Evolutionary conservation across 345 rosid genomes (phyloP), one percentile per base, ranked within the genome.

Genomic region (Gossypium mustelinum): DNA sequence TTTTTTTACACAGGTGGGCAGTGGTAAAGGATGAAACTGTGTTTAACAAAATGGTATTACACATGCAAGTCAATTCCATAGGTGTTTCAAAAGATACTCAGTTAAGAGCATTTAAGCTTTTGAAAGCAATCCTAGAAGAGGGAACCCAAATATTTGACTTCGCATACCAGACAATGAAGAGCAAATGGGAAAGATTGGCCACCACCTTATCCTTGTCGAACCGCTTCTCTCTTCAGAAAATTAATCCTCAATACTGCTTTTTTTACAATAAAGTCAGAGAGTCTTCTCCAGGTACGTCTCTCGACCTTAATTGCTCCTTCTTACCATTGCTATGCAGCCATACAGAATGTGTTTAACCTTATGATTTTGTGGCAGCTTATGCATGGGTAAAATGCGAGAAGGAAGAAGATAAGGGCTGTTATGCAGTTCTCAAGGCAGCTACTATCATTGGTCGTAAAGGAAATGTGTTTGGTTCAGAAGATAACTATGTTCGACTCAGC

Each of bases 351-450:
- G 5, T 44, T 55, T 54, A 34, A 14, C 20, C 39, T 44, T 5
- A 16, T 47, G 2, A 73, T 52, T 4, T 57, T 13, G 29, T 52
- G 71, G 73, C 85, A 90, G 94, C 94, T 76, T 93, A 86, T 73
- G 94, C 85, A 4, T 89, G 94, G 94, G 4, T 88, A 76, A 90
- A 80, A 77, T 92, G 96, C 72, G 91, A 86, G 77, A 79, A 80
- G 76, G 76, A 73, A 77, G 85, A 85, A 75, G 91, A 89, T 11
- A 73, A 11, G 70, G 75, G 80, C 71, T 90, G 96, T 57, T 55
- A 70, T 65, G 85, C 75, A 61, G 84, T 83, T 7, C 85, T 92
- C 11, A 78, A 13, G 65, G 85, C 75, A 2, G 92, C 83, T 0
- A 86, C 85, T 3, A 89, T 93, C 73, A 75, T 44, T 1, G 86